A percentile compares a stretch with the other conserved stretches of the same genome.
These are phyloP conservation scores for Trichoderma sp. DNA, from an alignment of 2,329 filamentous ascomycete genomes.

Conservation along the genomic window DNA sequence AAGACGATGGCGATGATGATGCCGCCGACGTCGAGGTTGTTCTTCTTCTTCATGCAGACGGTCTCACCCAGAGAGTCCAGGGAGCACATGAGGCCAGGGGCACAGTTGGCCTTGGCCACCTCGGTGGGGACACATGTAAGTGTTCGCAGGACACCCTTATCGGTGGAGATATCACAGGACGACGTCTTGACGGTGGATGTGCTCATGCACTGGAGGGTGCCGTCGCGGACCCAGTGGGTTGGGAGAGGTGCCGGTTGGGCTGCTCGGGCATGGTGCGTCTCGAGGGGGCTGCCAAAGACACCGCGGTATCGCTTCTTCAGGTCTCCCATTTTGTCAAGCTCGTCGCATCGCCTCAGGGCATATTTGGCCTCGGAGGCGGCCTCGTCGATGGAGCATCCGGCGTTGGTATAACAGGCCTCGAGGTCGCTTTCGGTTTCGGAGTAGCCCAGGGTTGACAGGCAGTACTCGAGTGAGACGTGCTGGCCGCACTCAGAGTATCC, in stretches of 20 bases:
- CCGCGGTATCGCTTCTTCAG: conserved; percentile 32
- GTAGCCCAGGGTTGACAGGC: conserved; percentile 39
- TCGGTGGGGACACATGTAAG: conserved; percentile 41
- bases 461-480: conserved; percentile 41
- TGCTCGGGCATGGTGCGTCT: conserved; percentile 19
- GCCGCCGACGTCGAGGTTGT: conserved; percentile 43
- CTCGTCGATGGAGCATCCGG: conserved; percentile 36
- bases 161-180: conserved; percentile 41
- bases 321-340: conserved; percentile 28
- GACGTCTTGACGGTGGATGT: conserved; percentile 36
- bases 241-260: conserved; percentile 24
- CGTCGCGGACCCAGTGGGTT: conserved; percentile 20
- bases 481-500: conserved; percentile 44
- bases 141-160: conserved; percentile 35
- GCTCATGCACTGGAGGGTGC: conserved; percentile 37
- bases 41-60: conserved; percentile 42
- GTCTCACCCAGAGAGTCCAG: conserved; percentile 36
- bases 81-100: conserved; percentile 45
- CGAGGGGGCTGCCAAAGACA: not conserved
- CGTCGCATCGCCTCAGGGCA: conserved; percentile 35
- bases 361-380: conserved; percentile 32
- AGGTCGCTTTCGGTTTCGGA: conserved; percentile 36
- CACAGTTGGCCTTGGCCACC: conserved; percentile 40
- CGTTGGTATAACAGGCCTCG: conserved; percentile 37
- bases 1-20: conserved; percentile 51